Base-by-base conservation (phyloP, 2,329 filamentous ascomycete species). In the Pseudogymnoascus sp. region DNA sequence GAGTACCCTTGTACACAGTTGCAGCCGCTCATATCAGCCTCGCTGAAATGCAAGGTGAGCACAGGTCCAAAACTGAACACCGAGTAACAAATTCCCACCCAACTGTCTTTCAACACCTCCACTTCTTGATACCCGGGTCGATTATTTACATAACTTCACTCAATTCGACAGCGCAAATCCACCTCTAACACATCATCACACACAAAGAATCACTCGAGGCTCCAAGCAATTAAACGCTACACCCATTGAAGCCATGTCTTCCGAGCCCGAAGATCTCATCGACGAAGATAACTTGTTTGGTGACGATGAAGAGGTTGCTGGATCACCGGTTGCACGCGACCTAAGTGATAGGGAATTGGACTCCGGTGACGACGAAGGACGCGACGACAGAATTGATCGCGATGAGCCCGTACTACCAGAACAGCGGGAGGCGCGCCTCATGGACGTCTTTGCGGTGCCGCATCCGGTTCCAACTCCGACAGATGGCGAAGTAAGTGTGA, bases 401-500 rank as follows among this genome's bases (percentile, higher is more conserved):
- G 76, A 78, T 47, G 76, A 79, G 5, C 74, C 76, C 8, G 76
- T 78, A 58, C 73, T 72, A 7, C 68, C 65, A 35, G 72, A 73
- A 39, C 43, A 57, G 37, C 62, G 65, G 64, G 71, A 78, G 65
- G 81, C 81, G 65, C 77, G 83, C 59, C 80, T 89, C 60, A 81
- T 85, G 75, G 84, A 85, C 59, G 77, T 87, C 53, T 81, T 83
- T 53, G 76, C 91, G 53, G 85, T 82, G 68, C 82, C 89, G 50
- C 89, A 92, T 71, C 80, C 83, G 58, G 76, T 87, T 12, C 89
- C 89, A 12, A 87, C 88, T 69, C 81, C 87, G 37, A 85, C 82
- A 65, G 86, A 91, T 70, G 85, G 85, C 69, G 82, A 84, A 72
- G 88, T 91, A 76, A 62, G 70, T 43, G 15, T 28, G 12, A 39